Percentiles rank a stretch among this genome's conserved stretches.
Conservation (phyloP, 768 basidiomycete genomes). For the Suillus subalutaceus region DNA sequence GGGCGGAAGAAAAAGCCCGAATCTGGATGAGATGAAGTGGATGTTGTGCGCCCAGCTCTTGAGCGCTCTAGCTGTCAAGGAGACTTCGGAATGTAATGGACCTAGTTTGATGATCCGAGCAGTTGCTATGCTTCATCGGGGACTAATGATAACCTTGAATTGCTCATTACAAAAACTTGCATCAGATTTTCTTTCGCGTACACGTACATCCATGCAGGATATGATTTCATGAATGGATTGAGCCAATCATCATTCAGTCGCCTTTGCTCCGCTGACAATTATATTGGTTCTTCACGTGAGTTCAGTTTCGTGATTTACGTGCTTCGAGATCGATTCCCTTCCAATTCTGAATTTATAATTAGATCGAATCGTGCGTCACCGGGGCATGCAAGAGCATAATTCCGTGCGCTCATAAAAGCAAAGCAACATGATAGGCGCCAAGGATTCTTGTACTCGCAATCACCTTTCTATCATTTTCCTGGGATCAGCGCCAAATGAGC, state of each 20-base stretch:
- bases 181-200: slow-evolving; percentile 25
- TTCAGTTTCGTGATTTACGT: slow-evolving; percentile 29
- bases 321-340: slow-evolving; percentile 15
- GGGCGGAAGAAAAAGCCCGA: slow-evolving; percentile 39
- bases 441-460: not conserved
- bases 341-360: slow-evolving; percentile 22
- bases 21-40: slow-evolving; percentile 15
- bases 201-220: slow-evolving; percentile 19
- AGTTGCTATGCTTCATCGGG: slow-evolving; percentile 31
- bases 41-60: slow-evolving; percentile 10
- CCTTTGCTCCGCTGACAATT: not conserved
- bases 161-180: slow-evolving; percentile 12
- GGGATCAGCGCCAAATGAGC: not conserved
- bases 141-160: slow-evolving; percentile 7
- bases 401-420: slow-evolving; percentile 23
- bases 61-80: slow-evolving; percentile 1
- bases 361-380: slow-evolving; percentile 16
- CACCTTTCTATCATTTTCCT: not conserved
- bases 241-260: slow-evolving; percentile 23
- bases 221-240: slow-evolving; percentile 16
- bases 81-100: not conserved
- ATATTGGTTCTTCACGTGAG: slow-evolving; percentile 10
- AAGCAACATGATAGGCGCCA: not conserved
- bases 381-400: slow-evolving; percentile 8
- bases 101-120: slow-evolving; percentile 12